A percentile compares a stretch with the other conserved stretches of the same genome.
Evolutionary conservation across 2,329 filamentous ascomycete genomes (phyloP).

Genomic region (Paecilomyces formosus): DNA sequence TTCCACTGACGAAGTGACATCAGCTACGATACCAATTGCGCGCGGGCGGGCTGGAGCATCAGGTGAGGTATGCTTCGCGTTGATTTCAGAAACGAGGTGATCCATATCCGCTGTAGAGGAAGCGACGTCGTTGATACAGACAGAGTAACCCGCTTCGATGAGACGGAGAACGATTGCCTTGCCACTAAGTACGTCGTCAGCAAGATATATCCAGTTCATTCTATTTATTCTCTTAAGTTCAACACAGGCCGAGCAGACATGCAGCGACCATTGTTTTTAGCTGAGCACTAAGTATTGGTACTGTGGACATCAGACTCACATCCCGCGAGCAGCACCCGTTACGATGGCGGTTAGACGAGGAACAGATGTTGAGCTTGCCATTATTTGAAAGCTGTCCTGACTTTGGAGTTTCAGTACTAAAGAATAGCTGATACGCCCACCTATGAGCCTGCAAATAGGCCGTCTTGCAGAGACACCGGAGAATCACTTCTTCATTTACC

Average conservation of each 20-base stretch:
- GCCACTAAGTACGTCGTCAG: slow-evolving; percentile 9
- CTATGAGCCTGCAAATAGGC: background rate
- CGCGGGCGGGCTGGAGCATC: background rate
- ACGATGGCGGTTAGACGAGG: slow-evolving; percentile 27
- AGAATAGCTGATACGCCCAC: background rate
- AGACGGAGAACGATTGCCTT: slow-evolving; percentile 49
- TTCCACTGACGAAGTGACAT: slow-evolving; percentile 51
- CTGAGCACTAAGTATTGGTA: background rate
- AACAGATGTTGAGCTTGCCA: background rate
- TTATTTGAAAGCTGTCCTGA: background rate
- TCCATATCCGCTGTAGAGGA: slow-evolving; percentile 48
- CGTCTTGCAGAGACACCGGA: background rate
- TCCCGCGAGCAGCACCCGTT: slow-evolving; percentile 33
- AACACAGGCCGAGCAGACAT: background rate
- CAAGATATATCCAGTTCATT: background rate
- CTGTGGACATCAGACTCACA: slow-evolving; percentile 18
- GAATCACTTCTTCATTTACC: background rate
- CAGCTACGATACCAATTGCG: slow-evolving; percentile 50
- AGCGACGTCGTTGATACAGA: slow-evolving; percentile 58
- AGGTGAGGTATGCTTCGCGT: slow-evolving; percentile 1
- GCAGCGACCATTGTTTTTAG: background rate
- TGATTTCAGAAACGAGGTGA: slow-evolving; percentile 28
- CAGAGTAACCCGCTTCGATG: slow-evolving; percentile 57
- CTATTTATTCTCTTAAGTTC: background rate
- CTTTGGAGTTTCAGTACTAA: background rate